A percentile compares a stretch with the other conserved stretches of the same genome.
These are phyloP conservation scores for Sporothrix brunneoviolacea DNA, from an alignment of 2,329 filamentous ascomycete species.

Conservation along the genomic window DNA sequence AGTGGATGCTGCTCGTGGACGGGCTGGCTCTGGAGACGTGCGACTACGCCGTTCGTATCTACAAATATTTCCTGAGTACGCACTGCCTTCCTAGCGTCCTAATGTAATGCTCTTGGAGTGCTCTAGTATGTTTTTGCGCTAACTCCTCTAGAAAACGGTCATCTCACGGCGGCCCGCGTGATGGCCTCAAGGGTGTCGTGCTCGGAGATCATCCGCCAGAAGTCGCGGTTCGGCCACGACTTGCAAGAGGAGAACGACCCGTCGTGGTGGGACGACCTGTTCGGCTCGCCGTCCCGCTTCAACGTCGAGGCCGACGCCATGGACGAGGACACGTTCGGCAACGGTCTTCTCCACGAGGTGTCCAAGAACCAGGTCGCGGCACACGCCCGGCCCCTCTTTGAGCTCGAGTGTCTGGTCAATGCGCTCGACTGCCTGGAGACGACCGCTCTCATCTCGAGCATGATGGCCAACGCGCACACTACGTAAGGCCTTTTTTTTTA, in stretches of 20 bases:
- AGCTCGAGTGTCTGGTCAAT: constrained; percentile 61
- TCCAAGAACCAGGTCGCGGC: constrained; percentile 38
- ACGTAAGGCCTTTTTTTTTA: constrained; percentile 39
- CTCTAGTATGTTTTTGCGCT: no score
- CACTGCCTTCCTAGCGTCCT: constrained; percentile 24
- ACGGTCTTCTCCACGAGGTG: constrained; percentile 24
- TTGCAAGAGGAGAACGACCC: constrained; percentile 30
- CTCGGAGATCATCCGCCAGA: constrained; percentile 38
- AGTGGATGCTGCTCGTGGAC: constrained; percentile 76
- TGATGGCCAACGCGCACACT: constrained; percentile 43
- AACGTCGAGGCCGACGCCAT: constrained; percentile 13
- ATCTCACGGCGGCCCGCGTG: constrained; percentile 48
- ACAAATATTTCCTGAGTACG: constrained; percentile 80
- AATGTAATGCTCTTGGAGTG: no score
- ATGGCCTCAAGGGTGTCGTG: constrained; percentile 47
- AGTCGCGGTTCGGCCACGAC: constrained; percentile 27
- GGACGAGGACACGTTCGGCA: constrained; percentile 25
- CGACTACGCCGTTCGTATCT: constrained; percentile 56
- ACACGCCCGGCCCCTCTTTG: constrained; percentile 57
- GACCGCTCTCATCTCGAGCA: constrained; percentile 51
- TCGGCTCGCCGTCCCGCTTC: constrained; percentile 20
- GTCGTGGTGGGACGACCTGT: constrained; percentile 29
- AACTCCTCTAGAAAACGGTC: no score
- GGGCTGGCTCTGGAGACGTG: constrained; percentile 33
- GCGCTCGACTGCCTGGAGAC: constrained; percentile 63